Conservation (phyloP, 169 alveolate species). For the Plasmodium falciparum region DNA sequence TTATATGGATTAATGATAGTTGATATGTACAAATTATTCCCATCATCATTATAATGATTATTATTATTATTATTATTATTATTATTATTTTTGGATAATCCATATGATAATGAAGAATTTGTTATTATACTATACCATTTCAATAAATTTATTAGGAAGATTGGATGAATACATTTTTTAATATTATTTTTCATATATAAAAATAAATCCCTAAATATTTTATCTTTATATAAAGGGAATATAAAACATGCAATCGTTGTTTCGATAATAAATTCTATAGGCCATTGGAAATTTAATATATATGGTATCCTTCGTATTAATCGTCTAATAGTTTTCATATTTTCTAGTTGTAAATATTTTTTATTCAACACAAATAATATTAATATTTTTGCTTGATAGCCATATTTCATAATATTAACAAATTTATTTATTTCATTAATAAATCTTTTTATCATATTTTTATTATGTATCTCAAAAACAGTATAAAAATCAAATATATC, state of each 20-base stretch:
- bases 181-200: slow-evolving; percentile 52
- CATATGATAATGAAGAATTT: too few species aligned
- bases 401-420: slow-evolving; percentile 61
- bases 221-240: slow-evolving; percentile 11
- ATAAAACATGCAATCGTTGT: slow-evolving; percentile 41
- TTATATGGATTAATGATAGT: too few species aligned
- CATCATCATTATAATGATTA: too few species aligned
- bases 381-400: slow-evolving; percentile 56
- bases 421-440: slow-evolving; percentile 58
- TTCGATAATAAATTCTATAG: slow-evolving; percentile 58
- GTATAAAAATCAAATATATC: slow-evolving; percentile 65
- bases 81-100: too few species aligned
- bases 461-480: slow-evolving; percentile 20
- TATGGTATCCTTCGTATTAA: slow-evolving; percentile 54
- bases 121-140: slow-evolving; percentile 3
- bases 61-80: too few species aligned
- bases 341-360: slow-evolving; percentile 34
- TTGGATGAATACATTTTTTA: slow-evolving; percentile 53
- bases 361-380: slow-evolving; percentile 50
- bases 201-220: slow-evolving; percentile 23
- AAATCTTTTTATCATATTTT: slow-evolving; percentile 27
- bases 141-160: slow-evolving; percentile 17
- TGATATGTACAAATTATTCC: too few species aligned
- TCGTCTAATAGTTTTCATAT: slow-evolving; percentile 26
- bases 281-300: slow-evolving; percentile 70